Percentiles rank a stretch among this genome's conserved stretches.
These are phyloP conservation scores for Physaria fendleri DNA, from an alignment of 345 rosid genomes.

Conservation along the genomic window DNA sequence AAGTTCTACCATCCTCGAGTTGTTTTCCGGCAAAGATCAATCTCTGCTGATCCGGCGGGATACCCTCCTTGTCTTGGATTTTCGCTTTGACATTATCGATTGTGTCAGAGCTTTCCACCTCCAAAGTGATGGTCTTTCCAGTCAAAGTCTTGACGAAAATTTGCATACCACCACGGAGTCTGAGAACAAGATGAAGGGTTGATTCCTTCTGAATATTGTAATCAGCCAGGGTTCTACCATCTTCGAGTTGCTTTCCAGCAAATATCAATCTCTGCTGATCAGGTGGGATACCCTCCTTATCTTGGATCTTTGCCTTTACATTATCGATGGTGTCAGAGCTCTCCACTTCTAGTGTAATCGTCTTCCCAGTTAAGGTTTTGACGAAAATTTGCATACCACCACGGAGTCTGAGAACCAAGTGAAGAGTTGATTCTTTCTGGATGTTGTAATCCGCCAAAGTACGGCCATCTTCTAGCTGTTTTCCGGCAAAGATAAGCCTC, in stretches of 20 bases:
- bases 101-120: constrained; percentile 41
- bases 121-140: constrained; percentile 38
- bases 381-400: constrained; percentile 35
- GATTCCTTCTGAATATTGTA: constrained; percentile 39
- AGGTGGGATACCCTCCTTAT: constrained; percentile 35
- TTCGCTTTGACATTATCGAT: constrained; percentile 42
- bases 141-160: constrained; percentile 39
- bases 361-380: constrained; percentile 34
- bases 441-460: constrained; percentile 33
- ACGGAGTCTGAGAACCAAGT: constrained; percentile 27
- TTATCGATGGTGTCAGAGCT: constrained; percentile 41
- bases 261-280: constrained; percentile 34
- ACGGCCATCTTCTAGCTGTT: constrained; percentile 27
- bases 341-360: constrained; percentile 35
- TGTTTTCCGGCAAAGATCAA: constrained; percentile 44
- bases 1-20: constrained; percentile 28
- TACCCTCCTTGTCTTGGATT: constrained; percentile 44
- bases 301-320: constrained; percentile 36
- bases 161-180: constrained; percentile 43
- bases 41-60: constrained; percentile 44
- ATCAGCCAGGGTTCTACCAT: constrained; percentile 27
- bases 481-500: constrained; percentile 27
- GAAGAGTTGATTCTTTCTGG: constrained; percentile 33
- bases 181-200: constrained; percentile 19
- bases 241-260: constrained; percentile 31